These are phyloP conservation scores for Termitomyces sp. DNA, from an alignment of 768 basidiomycete genomes.

Conservation along the genomic window DNA sequence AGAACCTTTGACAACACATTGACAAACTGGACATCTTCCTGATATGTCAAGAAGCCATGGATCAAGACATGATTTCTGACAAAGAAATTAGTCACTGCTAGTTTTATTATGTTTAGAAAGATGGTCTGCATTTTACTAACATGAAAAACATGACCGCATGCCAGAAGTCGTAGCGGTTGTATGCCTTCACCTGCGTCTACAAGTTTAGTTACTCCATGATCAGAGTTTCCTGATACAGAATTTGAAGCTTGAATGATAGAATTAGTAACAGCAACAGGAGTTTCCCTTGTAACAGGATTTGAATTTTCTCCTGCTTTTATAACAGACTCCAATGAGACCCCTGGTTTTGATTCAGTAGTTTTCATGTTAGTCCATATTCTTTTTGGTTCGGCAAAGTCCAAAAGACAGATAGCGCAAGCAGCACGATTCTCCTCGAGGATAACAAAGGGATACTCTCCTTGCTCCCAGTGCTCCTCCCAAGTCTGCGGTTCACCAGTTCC, in stretches of 20 bases:
- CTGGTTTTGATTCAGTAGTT: not conserved
- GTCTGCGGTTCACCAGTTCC: conserved; percentile 30
- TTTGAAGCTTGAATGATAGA: conserved; percentile 4
- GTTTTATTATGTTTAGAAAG: not conserved
- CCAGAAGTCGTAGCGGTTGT: conserved; percentile 69
- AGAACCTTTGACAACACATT: conserved; percentile 59
- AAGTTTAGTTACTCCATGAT: conserved; percentile 31
- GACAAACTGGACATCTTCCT: conserved; percentile 86
- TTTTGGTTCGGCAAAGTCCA: conserved; percentile 79
- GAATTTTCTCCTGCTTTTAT: not conserved
- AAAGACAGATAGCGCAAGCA: conserved; percentile 77
- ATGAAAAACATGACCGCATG: conserved; percentile 88
- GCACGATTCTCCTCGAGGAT: conserved; percentile 79
- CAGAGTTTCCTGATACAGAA: not conserved
- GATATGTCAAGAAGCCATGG: conserved; percentile 85
- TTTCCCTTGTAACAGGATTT: not conserved
- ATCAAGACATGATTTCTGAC: conserved; percentile 81
- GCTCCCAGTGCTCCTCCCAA: conserved; percentile 81
- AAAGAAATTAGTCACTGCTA: conserved; percentile 3
- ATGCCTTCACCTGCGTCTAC: conserved; percentile 72
- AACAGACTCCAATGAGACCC: not conserved
- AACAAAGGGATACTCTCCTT: conserved; percentile 75
- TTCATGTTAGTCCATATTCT: conserved; percentile 16
- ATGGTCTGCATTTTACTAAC: conserved; percentile 37
- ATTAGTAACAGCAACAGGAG: not conserved